Conservation (phyloP, 2,329 filamentous ascomycete species). For the Curvularia verruculosa region DNA sequence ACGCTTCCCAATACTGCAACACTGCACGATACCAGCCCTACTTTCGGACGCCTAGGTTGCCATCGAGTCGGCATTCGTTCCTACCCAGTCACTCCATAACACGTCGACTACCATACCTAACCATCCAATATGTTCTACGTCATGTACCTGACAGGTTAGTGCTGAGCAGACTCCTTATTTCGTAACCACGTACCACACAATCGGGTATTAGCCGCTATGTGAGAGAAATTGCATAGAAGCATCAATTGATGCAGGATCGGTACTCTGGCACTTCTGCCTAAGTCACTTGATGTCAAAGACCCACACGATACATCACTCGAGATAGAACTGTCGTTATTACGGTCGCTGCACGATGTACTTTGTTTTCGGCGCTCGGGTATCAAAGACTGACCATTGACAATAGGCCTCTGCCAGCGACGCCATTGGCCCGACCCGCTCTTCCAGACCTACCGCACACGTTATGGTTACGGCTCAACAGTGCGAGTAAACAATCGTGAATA, state of each 20-base stretch:
- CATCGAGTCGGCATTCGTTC: constrained; percentile 32
- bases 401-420: constrained; percentile 92
- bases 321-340: background rate
- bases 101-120: constrained; percentile 25
- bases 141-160: constrained; percentile 54
- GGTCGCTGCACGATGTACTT: constrained; percentile 27
- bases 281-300: constrained; percentile 8
- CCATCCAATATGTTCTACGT: constrained; percentile 50
- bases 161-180: constrained; percentile 1
- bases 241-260: constrained; percentile 6
- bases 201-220: constrained; percentile 6
- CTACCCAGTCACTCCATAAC: constrained; percentile 32
- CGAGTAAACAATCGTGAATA: constrained; percentile 97
- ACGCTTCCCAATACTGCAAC: constrained; percentile 44
- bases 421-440: constrained; percentile 92
- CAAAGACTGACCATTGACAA: constrained; percentile 32
- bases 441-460: constrained; percentile 75
- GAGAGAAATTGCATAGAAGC: background rate
- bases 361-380: constrained; percentile 30
- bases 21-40: constrained; percentile 29
- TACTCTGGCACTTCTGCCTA: constrained; percentile 38
- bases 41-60: constrained; percentile 32
- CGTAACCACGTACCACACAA: constrained; percentile 5
- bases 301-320: constrained; percentile 6
- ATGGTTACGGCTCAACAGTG: constrained; percentile 86